Base-by-base conservation (phyloP, 129 eudicot genomes). In the Centrapalus pauciflorus region DNA sequence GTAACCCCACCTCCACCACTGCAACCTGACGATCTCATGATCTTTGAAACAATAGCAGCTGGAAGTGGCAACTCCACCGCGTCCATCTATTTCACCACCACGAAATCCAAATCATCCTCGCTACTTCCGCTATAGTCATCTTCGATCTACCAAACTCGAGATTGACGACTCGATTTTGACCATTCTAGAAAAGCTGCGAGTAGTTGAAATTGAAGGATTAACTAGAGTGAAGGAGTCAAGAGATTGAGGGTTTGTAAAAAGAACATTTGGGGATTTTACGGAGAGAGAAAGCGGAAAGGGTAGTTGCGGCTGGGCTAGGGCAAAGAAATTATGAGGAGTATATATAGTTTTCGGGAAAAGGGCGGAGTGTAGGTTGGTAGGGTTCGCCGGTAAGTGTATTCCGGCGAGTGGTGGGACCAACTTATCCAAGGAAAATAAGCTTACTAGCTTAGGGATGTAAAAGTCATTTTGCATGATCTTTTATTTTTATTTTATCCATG, bases 301-400 rank as follows among this genome's bases (percentile, higher is more conserved):
- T 81, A 71, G 90, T 85, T 90, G 96, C 94, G 76, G 79, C 71
- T 64, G 83, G 38, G 69, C 80, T 84, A 88, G 95, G 96, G 95
- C 80, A 79, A 74, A 32, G 79, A 56, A 69, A 74, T 73, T 66
- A 84, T 72, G 74, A 67, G 79, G 69, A 54, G 76, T 80, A 90
- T 90, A 75, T 90, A 90, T 90, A 90, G 90, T 82, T 93, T 93
- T 88, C 89, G 96, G 98, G 89, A 86, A 88, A 83, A 54, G 82
- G 58, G 72, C 64, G 67, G 65, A 69, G 75, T 24, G 40, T 35
- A 33, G 58, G 75, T 69, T 75, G 71, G 75, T 63, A 26, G 54
- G 20, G 41, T 29, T 38, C 72, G 79, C 63, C 85, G 80, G 69
- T 37, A 55, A 50, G 76, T 71, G 79, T 83, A 79, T 77, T 85